A percentile compares a stretch with the other conserved stretches of the same genome.
phyloP scores from a whole-genome alignment of 805 yeast species.

The Wickerhamiella cacticola region DNA sequence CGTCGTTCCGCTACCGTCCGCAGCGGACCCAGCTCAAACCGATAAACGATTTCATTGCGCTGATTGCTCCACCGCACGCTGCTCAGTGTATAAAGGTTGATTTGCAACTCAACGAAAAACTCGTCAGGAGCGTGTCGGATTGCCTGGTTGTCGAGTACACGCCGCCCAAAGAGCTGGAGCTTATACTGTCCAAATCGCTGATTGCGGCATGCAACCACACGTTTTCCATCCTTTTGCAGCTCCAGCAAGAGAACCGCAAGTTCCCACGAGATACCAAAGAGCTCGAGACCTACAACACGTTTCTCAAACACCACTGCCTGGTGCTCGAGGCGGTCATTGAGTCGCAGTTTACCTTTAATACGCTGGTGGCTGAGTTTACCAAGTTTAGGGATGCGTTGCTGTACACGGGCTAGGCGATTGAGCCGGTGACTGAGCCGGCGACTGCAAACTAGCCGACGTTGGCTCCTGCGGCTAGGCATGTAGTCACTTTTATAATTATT shows the following conservation, averaged over 20 bases:
- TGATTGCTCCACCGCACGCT: not conserved
- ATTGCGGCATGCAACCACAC: not conserved
- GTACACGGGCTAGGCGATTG: too few species aligned
- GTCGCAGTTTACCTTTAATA: not conserved
- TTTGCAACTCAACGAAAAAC: not conserved
- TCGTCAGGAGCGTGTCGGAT: not conserved
- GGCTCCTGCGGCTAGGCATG: too few species aligned
- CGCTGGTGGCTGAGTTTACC: not conserved
- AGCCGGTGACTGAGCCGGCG: too few species aligned
- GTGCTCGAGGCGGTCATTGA: not conserved
- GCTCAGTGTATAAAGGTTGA: not conserved
- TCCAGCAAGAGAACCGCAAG: not conserved
- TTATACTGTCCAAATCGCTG: not conserved
- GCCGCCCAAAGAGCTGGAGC: conserved; percentile 2
- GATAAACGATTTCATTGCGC: not conserved
- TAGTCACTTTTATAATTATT: too few species aligned
- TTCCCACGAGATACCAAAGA: not conserved
- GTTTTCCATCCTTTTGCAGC: not conserved
- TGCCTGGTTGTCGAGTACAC: not conserved
- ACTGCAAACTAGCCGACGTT: too few species aligned
- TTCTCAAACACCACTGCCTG: not conserved
- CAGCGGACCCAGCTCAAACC: not conserved
- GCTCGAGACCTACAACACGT: not conserved
- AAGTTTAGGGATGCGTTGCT: not conserved
- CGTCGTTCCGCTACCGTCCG: not conserved